Evolutionary conservation across 164 flowering plant species (phyloP), one percentile per base, ranked within the genome.

Genomic region (Euptelea pleiosperma): DNA sequence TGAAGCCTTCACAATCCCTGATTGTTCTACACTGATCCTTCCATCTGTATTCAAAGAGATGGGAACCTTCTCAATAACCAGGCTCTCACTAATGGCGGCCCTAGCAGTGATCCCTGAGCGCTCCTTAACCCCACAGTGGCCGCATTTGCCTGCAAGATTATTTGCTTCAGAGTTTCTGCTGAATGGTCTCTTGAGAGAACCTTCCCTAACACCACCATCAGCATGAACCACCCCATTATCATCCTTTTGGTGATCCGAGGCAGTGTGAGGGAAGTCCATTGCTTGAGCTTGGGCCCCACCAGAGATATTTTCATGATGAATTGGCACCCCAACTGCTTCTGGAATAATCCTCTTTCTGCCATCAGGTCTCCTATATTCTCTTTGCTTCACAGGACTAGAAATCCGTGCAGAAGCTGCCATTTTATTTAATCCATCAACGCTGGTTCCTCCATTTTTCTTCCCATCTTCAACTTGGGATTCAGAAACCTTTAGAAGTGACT

Each of bases 341-440:
- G 99, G 99, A 56, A 93, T 93, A 59, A 93, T 93, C 72, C 99
- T 81, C 71, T 90, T 93, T 68, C 99, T 78, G 14, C 99, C 99
- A 80, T 93, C 99, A 42, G 97, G 86, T n/a, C 96, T 79, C 39
- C 97, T 82, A 63, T 93, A 93, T 65, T 88, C 99, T 72, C 82
- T 85, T 68, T 93, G 99, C 73, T 93, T 90, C 18, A 88, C 96
- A 52, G 98, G 99, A 78, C 89, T 89, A 44, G 94, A 76, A 58
- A 68, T 76, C 36, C 80, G 73, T 7, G 74, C 43, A 58, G 96
- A 42, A 52, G 68, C 30, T 0, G 68, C 60, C 24, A 47, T 75
- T 67, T 84, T 91, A 55, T 76, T 78, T 48, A 67, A 49, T 6
- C 75, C 85, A 66, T 82, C 93, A 55, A 55, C 69, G 10, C 37